Base-by-base conservation (phyloP, 371 early-diverging fungal species). In the Rhizomucor miehei region DNA sequence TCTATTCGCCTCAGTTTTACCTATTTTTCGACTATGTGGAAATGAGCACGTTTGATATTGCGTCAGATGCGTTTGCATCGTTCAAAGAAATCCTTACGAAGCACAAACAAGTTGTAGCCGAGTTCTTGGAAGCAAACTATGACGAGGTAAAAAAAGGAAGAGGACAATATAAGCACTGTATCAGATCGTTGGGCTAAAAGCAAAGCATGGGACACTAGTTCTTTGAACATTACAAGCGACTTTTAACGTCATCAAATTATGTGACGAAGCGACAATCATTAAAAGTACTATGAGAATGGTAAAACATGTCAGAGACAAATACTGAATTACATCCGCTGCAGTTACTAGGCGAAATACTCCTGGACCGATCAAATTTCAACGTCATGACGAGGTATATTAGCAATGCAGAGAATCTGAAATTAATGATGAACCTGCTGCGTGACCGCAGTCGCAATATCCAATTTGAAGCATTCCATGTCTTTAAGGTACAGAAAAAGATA, bases 381-480 rank as follows among this genome's bases (percentile, higher is more conserved):
- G 85, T 96, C 51, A 98, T 98, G 99, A 92, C 94, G 23, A 79
- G 85, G 50, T 98, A 94, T 73, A 98, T 98, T 66, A 86, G 86
- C 57, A 88, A 80, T 59, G 87, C 91, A 53, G 95, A 91, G 29
- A 96, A 98, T 62, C 77, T 98, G 47, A 96, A 97, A 75, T 79
- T 95, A 59, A 93, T 97, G 89, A 98, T 98, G 99, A 95, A 91
- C 57, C 75, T 95, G 49, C 73, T 98, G 54, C 84, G 93, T 53
- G 96, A 98, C 71, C 89, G 84, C 62, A 93, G 93, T 69, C 86
- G 91, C 63, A 98, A 95, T 67, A 98, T 98, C 59, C 99, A 98
- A 71, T 97, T 94, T 65, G 99, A 98, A 78, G 98, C 99, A 0
- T 98, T 98, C 80, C 99, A 98, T 75, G 96, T 98, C 23, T 98